Conservation (phyloP, 257 asterid genomes). For the Primulina tabacum region DNA sequence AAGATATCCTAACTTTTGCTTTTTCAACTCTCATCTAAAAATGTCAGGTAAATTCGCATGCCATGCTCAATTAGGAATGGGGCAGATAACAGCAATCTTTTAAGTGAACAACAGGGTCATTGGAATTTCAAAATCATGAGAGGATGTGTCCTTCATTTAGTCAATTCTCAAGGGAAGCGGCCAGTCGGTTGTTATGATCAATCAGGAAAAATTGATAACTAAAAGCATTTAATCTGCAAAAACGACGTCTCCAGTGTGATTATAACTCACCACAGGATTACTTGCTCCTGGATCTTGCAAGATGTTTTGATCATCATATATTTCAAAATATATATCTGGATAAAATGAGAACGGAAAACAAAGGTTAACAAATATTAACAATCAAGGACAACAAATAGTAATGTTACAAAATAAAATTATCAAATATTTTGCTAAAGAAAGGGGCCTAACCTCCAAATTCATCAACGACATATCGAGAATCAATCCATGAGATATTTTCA, state of each 20-base stretch:
- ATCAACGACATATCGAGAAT: constrained; percentile 61
- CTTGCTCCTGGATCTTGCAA: constrained; percentile 64
- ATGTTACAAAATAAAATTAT: neutral
- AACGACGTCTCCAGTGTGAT: constrained; percentile 12
- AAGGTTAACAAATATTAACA: no score
- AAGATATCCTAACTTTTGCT: no score
- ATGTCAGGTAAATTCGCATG: no score
- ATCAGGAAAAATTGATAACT: neutral
- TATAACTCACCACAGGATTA: constrained; percentile 72
- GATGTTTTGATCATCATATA: constrained; percentile 56
- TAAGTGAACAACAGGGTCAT: constrained; percentile 7
- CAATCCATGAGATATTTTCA: constrained; percentile 71
- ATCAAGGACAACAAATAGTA: constrained; percentile 13
- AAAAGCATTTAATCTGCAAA: neutral
- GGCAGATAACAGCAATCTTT: neutral
- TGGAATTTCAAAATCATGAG: constrained; percentile 15
- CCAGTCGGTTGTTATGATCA: neutral
- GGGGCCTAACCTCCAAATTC: constrained; percentile 66
- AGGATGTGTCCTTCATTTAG: constrained; percentile 11
- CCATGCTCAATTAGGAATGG: no score
- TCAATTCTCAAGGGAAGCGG: constrained; percentile 5
- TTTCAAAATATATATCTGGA: constrained; percentile 72
- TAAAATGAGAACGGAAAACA: constrained; percentile 9
- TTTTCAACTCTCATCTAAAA: no score
- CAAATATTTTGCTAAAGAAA: constrained; percentile 6